Conservation (phyloP, 805 yeast species). For the Saturnispora dispora region DNA sequence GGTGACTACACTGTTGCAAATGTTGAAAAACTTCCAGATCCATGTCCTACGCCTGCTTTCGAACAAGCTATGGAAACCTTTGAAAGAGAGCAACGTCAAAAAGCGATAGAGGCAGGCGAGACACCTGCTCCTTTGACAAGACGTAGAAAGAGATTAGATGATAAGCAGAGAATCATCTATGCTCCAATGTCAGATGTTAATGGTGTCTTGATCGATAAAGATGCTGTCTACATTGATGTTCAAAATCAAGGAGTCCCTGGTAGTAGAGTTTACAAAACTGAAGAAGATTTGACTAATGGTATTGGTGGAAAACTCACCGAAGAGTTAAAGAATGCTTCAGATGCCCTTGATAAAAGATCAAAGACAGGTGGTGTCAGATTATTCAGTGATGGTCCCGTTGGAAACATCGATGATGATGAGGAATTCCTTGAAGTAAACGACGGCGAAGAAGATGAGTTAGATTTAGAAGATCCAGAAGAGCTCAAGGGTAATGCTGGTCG, state of each 20-base stretch:
- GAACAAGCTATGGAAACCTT: constrained; percentile 78
- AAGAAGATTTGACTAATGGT: constrained; percentile 38
- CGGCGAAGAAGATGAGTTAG: constrained; percentile 12
- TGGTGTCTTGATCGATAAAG: constrained; percentile 93
- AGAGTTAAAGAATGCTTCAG: constrained; percentile 61
- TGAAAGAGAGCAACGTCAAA: constrained; percentile 64
- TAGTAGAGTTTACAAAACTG: constrained; percentile 20
- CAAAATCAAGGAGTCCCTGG: constrained; percentile 28
- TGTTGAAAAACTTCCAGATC: constrained; percentile 91
- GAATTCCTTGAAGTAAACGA: constrained; percentile 28
- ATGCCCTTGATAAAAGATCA: constrained; percentile 41
- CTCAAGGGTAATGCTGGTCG: constrained; percentile 48
- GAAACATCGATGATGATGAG: constrained; percentile 31
- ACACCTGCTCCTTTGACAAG: constrained; percentile 36
- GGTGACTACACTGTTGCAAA: constrained; percentile 76
- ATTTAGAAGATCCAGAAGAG: constrained; percentile 25
- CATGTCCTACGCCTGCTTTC: constrained; percentile 94
- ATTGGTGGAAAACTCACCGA: constrained; percentile 84
- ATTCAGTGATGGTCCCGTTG: constrained; percentile 41
- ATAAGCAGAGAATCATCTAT: constrained; percentile 85
- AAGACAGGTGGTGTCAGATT: constrained; percentile 60
- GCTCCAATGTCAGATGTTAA: constrained; percentile 99
- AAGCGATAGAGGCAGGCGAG: constrained; percentile 51
- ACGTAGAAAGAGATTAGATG: constrained; percentile 87
- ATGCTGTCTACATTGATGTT: constrained; percentile 90